Conservation (phyloP, 2,329 filamentous ascomycete genomes). For the Fusarium sacchari region DNA sequence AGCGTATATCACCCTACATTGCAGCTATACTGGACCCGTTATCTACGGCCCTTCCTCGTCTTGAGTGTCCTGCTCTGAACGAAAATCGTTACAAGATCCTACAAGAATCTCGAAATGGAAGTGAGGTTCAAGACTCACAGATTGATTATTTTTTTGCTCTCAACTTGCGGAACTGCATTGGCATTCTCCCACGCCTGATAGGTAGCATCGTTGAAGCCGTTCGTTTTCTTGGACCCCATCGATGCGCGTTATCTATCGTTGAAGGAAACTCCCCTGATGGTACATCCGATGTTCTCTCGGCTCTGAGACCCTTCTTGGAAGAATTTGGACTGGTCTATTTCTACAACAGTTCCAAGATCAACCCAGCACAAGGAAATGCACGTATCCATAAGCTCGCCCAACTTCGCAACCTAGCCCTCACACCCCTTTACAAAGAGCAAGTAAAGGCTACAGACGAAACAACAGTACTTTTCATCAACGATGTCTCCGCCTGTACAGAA, state of each 20-base stretch:
- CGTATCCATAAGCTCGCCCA: conserved; percentile 60
- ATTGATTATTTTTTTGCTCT: conserved; percentile 63
- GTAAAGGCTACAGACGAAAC: conserved; percentile 48
- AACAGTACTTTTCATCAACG: conserved; percentile 63
- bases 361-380: conserved; percentile 53
- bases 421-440: conserved; percentile 53
- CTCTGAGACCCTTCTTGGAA: conserved; percentile 53
- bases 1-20: conserved; percentile 39
- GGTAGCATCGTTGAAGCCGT: conserved; percentile 62
- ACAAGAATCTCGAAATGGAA: background rate
- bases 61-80: conserved; percentile 45
- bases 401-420: conserved; percentile 63
- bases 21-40: conserved; percentile 44
- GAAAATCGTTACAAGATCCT: conserved; percentile 38
- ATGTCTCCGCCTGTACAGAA: conserved; percentile 62
- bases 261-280: conserved; percentile 66
- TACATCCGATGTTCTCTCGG: conserved; percentile 60
- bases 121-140: background rate
- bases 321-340: conserved; percentile 53
- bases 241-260: conserved; percentile 64
- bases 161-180: conserved; percentile 57
- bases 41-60: conserved; percentile 32
- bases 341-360: conserved; percentile 54
- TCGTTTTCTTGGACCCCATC: conserved; percentile 59
- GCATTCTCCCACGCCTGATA: conserved; percentile 60